phyloP scores from a whole-genome alignment of 176 grass and related monocot species.

The Aechmea fasciata region DNA sequence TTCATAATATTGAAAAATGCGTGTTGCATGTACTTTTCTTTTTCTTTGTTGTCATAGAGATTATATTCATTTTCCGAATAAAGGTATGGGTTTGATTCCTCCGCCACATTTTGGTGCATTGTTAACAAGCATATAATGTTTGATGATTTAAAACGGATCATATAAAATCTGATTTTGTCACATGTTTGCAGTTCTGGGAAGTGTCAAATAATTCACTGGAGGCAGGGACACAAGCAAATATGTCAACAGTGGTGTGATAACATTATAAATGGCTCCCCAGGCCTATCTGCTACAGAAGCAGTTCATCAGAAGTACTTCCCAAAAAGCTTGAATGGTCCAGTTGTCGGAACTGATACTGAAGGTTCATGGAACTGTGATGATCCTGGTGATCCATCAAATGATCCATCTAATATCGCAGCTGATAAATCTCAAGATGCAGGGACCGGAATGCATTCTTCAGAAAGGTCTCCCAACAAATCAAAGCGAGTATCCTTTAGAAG shows the following conservation, averaged over 20 bases:
- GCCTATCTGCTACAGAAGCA: conserved; percentile 26
- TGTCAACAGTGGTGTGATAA: conserved; percentile 64
- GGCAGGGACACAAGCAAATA: conserved; percentile 82
- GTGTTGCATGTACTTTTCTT: too few relatives aligned
- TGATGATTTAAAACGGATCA: neutral
- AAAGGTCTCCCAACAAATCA: conserved; percentile 36
- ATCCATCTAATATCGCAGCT: conserved; percentile 34
- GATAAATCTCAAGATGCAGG: conserved; percentile 32
- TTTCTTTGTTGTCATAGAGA: too few relatives aligned
- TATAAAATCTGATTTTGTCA: conserved; percentile 17
- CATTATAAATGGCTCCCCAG: conserved; percentile 24
- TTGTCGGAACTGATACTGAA: conserved; percentile 46
- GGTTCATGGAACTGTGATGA: conserved; percentile 31
- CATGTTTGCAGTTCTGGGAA: conserved; percentile 69
- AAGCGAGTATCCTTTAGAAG: conserved; percentile 37
- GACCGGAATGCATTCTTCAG: conserved; percentile 21
- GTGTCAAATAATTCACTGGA: conserved; percentile 98
- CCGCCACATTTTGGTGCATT: too few relatives aligned
- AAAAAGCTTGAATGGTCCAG: conserved; percentile 59
- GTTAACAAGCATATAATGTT: neutral
- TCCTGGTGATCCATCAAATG: conserved; percentile 42
- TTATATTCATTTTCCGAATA: too few relatives aligned
- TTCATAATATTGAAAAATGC: too few relatives aligned
- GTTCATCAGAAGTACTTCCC: conserved; percentile 57
- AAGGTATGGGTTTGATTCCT: too few relatives aligned